phyloP scores from a whole-genome alignment of 1,284 basidiomycete genomes.

The Sanguinoderma infundibulare region DNA sequence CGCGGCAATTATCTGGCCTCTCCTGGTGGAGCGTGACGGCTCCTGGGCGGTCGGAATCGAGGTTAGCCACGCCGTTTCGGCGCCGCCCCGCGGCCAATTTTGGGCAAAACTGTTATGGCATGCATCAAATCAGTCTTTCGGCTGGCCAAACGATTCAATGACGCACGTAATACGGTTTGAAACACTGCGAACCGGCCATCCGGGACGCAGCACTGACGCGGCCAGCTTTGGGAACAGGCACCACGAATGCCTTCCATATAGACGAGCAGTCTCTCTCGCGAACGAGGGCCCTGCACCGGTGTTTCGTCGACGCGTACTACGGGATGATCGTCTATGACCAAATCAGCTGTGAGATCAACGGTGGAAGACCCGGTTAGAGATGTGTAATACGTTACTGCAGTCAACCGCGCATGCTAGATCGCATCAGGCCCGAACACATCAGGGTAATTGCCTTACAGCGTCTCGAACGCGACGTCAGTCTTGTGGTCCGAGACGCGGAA shows the following conservation, averaged over 20 bases:
- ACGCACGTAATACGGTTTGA: background rate
- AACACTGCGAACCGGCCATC: background rate
- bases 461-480: background rate
- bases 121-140: background rate
- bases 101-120: background rate
- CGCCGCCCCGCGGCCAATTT: background rate
- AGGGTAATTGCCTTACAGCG: background rate
- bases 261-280: background rate
- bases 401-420: background rate
- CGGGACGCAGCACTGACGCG: background rate
- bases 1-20: background rate
- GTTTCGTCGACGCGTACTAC: background rate
- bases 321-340: background rate
- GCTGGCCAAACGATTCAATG: background rate
- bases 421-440: background rate
- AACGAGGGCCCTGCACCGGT: background rate
- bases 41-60: conserved; percentile 2
- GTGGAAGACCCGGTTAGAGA: background rate
- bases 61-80: background rate
- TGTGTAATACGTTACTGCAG: background rate
- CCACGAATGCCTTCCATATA: background rate
- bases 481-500: background rate
- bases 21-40: background rate
- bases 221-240: background rate
- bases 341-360: background rate